Evolutionary conservation across 1,284 basidiomycete genomes (phyloP), one percentile per base, ranked within the genome.

Genomic region (Filobasidium uniguttulatum): DNA sequence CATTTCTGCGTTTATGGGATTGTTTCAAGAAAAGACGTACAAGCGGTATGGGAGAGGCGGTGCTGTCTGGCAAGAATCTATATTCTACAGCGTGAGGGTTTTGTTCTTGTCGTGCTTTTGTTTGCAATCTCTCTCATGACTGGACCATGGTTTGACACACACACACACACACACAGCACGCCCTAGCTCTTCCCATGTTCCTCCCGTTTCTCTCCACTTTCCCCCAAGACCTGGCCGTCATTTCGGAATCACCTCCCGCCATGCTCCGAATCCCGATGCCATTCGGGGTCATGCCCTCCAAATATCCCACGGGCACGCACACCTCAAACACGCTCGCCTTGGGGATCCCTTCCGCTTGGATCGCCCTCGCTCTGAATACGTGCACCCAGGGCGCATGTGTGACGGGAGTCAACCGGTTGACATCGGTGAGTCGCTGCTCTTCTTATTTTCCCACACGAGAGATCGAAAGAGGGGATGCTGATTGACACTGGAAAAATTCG

Each of bases 331-430:
- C 44, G 6, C 5, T 46, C 26, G 48, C 45, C 30, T 30, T 41
- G 34, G 38, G 19, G 1, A 60, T 89, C 15, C 86, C 86, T 0
- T 67, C 72, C 15, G 77, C 82, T 36, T 76, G 81, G 60, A 54
- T 82, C 10, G 78, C 81, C 1, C 76, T 96, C 29, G 61, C 75
- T 5, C 66, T 84, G 26, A 94, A 93, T 67, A 82, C 89, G 3
- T 56, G 83, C 30, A 94, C 89, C 0, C 88, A 93, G 63, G 74
- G 90, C 2, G 55, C 93, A 14, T 96, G 90, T 66, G 82, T 86
- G n/a, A 75, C 85, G 2, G 91, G 90, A 33, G 90, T 94, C 37
- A 82, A 96, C 63, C 75, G 85, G 33, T 74, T 96, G 51, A 90
- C 88, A 1, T 57, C 71, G 23, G 67, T 69, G 44, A 53, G 68